Evolutionary conservation across 2,329 filamentous ascomycete species (phyloP), one percentile per base, ranked within the genome.

Genomic region (Fusarium transvaalense): DNA sequence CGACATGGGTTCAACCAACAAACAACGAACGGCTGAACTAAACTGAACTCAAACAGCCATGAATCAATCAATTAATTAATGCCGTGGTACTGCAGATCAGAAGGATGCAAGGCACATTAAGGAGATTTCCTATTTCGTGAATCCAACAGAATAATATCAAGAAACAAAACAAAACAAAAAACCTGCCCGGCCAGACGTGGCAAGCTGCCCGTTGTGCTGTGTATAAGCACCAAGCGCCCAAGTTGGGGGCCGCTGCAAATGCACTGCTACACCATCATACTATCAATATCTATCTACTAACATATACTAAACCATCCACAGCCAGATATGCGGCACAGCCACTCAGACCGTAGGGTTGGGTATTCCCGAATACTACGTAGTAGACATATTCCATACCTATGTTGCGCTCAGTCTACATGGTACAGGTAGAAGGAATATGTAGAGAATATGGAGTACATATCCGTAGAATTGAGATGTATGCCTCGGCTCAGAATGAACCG

Each of bases 401-500:
- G 29, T 29, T 10, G 29, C 29, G 29, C 29, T 9, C 29, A 6
- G 14, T 42, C 39, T 14, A 25, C 39, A 15, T 42, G 15, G 42
- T 45, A 50, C 23, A 25, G 4, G 23, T 25, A 5, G 6, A 5
- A 6, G 23, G 23, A 25, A 25, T 25, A 25, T 25, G 23, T 25
- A 25, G 29, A 12, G 47, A 32, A 23, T 53, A 31, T 53, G 23
- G 23, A 51, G 29, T 37, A 39, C 17, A 32, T n/a, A n/a, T n/a
- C n/a, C 41, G 46, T 56, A 31, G 23, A 41, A 37, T 63, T 47
- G 52, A 12, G 19, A 38, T 7, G 31, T 34, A 65, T 52, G 65
- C 60, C 65, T 61, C 64, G 60, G 64, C 55, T 66, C 31, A 42
- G 46, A 27, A 61, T 61, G 65, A 68, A 66, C 51, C 66, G 59